Evolutionary conservation across 768 basidiomycete species (phyloP).

Genomic region (Dioszegia aurantiaca): DNA sequence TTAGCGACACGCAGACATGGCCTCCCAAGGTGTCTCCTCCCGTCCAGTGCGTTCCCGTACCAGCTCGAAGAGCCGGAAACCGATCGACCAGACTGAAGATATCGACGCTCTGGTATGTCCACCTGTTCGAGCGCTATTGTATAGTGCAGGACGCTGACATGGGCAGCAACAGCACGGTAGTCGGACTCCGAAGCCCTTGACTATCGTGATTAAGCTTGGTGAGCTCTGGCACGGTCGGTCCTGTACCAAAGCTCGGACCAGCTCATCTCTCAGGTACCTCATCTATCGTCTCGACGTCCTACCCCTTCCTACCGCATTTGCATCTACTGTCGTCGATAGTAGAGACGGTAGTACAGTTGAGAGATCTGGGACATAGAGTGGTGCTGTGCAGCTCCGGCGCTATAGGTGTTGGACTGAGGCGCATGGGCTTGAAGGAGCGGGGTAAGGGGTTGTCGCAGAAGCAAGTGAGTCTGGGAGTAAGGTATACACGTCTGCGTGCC

Average conservation of each 20-base stretch:
- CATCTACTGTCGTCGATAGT: constrained; percentile 88
- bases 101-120: background rate
- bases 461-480: constrained; percentile 64
- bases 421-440: constrained; percentile 76
- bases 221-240: constrained; percentile 24
- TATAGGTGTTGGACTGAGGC: constrained; percentile 89
- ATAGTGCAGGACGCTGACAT: background rate
- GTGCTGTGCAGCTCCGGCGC: constrained; percentile 95
- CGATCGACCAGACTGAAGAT: background rate
- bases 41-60: background rate
- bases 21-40: background rate
- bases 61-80: background rate
- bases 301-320: constrained; percentile 84
- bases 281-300: constrained; percentile 85
- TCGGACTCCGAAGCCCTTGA: constrained; percentile 47
- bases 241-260: background rate
- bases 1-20: background rate
- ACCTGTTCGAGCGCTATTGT: too few species aligned
- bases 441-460: constrained; percentile 86
- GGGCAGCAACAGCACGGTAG: constrained; percentile 11
- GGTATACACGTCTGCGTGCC: too few species aligned
- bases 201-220: constrained; percentile 86
- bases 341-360: constrained; percentile 79
- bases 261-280: constrained; percentile 72
- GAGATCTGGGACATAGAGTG: constrained; percentile 80